Evolutionary conservation across 441 rosid genomes (phyloP).

Genomic region (Brassica balearica): DNA sequence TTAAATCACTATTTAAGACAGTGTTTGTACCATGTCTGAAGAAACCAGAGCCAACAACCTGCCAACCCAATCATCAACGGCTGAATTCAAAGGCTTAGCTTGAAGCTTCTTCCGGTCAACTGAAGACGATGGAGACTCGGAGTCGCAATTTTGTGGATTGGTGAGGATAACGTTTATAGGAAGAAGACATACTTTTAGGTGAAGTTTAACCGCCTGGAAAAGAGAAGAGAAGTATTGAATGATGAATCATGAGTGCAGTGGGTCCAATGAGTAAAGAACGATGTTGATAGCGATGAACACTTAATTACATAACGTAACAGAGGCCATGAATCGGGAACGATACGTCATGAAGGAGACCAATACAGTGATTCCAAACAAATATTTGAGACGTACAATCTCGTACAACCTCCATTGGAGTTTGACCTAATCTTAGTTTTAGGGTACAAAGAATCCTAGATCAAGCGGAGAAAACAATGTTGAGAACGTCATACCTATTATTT

Average conservation of each 20-base stretch:
- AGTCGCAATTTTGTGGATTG: conserved; percentile 4
- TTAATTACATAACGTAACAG: not conserved
- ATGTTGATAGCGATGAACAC: not conserved
- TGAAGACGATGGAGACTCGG: conserved; percentile 48
- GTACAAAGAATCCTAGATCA: not conserved
- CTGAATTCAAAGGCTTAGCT: conserved; percentile 58
- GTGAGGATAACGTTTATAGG: not conserved
- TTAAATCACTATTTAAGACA: no score
- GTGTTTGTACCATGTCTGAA: conserved; percentile 53
- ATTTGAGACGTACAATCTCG: not conserved
- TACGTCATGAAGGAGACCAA: not conserved
- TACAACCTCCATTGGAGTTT: no score
- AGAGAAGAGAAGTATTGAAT: not conserved
- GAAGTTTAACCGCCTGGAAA: not conserved
- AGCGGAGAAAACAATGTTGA: not conserved
- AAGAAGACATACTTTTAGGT: not conserved
- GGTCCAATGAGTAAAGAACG: not conserved
- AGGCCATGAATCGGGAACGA: not conserved
- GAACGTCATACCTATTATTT: not conserved
- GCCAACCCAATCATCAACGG: conserved; percentile 74
- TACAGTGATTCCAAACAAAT: not conserved
- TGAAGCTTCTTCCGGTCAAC: conserved; percentile 39
- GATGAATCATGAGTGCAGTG: not conserved
- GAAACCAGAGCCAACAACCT: conserved; percentile 55
- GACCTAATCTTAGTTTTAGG: not conserved